Evolutionary conservation across 768 basidiomycete genomes (phyloP).

Genomic region (Russula ochroleuca): DNA sequence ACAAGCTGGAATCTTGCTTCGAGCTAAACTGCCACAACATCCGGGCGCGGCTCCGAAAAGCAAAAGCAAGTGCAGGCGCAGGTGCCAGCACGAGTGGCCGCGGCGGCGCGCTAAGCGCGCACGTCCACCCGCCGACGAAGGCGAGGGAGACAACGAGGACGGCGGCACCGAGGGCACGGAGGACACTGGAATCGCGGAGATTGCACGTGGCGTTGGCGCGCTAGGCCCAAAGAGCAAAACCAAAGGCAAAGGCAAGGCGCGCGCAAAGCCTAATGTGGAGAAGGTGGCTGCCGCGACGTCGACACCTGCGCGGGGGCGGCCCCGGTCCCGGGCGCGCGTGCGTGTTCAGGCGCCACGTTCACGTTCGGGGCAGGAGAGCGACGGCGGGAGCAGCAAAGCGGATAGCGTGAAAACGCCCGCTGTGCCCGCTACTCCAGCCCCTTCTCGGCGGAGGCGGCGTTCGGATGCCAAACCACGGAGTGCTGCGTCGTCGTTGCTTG

Average conservation of each 20-base stretch:
- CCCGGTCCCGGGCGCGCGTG: background rate
- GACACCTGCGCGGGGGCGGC: background rate
- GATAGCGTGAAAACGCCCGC: background rate
- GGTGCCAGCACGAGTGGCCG: constrained; percentile 28
- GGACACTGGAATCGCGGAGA: constrained; percentile 36
- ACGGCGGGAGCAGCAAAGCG: constrained; percentile 12
- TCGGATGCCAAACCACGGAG: constrained; percentile 2
- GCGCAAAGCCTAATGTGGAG: background rate
- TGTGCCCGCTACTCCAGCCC: background rate
- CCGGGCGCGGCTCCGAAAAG: constrained; percentile 28
- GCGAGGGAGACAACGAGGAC: constrained; percentile 29
- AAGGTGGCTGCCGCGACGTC: background rate
- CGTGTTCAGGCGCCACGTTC: background rate
- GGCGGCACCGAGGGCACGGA: constrained; percentile 31
- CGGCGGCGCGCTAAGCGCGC: constrained; percentile 33
- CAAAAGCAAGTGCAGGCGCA: background rate
- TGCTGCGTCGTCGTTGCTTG: background rate
- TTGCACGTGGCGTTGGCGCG: constrained; percentile 28
- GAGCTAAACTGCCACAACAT: constrained; percentile 51
- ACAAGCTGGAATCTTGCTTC: constrained; percentile 63
- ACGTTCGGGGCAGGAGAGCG: background rate
- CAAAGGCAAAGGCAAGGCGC: constrained; percentile 9
- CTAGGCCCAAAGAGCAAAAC: constrained; percentile 17
- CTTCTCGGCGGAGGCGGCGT: constrained; percentile 9
- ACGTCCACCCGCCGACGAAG: constrained; percentile 25